Conservation (phyloP, 1,284 basidiomycete species). For the Pseudomicrostroma phylloplanum region DNA sequence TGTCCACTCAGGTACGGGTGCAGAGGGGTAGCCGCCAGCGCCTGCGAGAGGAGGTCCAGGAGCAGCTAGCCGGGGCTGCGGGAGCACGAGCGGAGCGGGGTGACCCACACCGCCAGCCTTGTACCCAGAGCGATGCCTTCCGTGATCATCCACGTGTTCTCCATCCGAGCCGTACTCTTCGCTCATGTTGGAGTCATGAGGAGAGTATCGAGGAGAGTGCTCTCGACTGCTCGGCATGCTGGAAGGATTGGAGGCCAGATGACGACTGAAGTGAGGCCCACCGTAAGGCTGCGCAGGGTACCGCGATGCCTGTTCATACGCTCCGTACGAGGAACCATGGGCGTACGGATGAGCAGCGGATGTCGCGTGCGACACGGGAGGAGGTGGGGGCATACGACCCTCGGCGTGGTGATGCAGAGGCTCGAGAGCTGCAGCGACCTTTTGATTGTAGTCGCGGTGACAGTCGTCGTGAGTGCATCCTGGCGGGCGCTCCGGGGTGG, state of each 20-base stretch:
- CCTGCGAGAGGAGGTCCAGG: constrained; percentile 11
- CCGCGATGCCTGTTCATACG: constrained; percentile 20
- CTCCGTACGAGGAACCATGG: constrained; percentile 7
- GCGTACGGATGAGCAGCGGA: neutral
- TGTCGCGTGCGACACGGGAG: neutral
- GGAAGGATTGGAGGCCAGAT: constrained; percentile 34
- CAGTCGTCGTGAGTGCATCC: neutral
- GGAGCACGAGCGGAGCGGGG: neutral
- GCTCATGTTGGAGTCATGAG: constrained; percentile 33
- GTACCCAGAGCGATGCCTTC: constrained; percentile 21
- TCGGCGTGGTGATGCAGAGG: neutral
- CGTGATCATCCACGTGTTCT: constrained; percentile 18
- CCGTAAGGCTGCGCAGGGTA: constrained; percentile 22
- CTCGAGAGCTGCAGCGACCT: constrained; percentile 13
- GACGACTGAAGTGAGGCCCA: constrained; percentile 21
- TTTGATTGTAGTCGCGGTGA: neutral
- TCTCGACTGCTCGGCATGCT: constrained; percentile 45
- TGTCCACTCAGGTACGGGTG: constrained; percentile 32
- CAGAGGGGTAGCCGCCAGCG: constrained; percentile 11
- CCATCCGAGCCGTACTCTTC: constrained; percentile 40
- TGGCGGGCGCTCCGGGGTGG: constrained; percentile 3
- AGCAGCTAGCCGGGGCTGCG: constrained; percentile 5
- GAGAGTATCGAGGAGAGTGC: constrained; percentile 42
- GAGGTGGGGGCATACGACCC: neutral
- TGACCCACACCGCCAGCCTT: constrained; percentile 15